Percentiles rank a stretch among this genome's conserved stretches.
Evolutionary conservation across 164 flowering plant genomes (phyloP).

Genomic region (Macadamia integrifolia): DNA sequence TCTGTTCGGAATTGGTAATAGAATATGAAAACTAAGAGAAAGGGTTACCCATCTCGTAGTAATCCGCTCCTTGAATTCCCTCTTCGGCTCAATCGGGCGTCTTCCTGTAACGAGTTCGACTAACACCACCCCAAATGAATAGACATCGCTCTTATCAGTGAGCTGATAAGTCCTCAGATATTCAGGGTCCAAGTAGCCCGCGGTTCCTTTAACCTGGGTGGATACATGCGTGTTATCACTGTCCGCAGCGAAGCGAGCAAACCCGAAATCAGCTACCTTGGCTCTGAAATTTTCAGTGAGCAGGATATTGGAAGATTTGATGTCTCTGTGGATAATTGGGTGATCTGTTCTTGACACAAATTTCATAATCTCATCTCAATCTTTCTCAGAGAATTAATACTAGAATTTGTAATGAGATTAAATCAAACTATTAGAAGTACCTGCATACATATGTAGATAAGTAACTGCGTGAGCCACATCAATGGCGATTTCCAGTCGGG

Average conservation of each 20-base stretch:
- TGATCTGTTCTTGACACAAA: conserved; percentile 33
- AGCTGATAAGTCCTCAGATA: conserved; percentile 64
- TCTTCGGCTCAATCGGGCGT: conserved; percentile 47
- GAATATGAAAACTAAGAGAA: background rate
- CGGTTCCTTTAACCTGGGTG: conserved; percentile 71
- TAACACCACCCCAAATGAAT: conserved; percentile 78
- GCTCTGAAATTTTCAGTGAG: conserved; percentile 73
- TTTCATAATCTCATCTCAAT: no score
- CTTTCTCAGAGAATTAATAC: no score
- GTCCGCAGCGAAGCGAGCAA: conserved; percentile 44
- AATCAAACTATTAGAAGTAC: conserved; percentile 17
- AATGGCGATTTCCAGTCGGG: conserved; percentile 77
- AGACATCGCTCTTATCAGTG: conserved; percentile 79
- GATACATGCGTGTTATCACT: conserved; percentile 60
- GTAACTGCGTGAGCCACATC: conserved; percentile 96
- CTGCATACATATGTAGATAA: conserved; percentile 96
- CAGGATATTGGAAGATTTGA: conserved; percentile 68
- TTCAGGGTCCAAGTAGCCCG: conserved; percentile 82
- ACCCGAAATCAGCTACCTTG: conserved; percentile 79
- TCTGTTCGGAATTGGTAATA: background rate
- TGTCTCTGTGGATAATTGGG: conserved; percentile 78
- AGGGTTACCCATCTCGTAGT: conserved; percentile 58
- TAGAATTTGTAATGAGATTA: no score
- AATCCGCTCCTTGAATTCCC: conserved; percentile 34
- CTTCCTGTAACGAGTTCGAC: conserved; percentile 74